Percentiles rank a stretch among this genome's conserved stretches.
Evolutionary conservation across 306 rosid species (phyloP).

Genomic region (Mimosa pudica): DNA sequence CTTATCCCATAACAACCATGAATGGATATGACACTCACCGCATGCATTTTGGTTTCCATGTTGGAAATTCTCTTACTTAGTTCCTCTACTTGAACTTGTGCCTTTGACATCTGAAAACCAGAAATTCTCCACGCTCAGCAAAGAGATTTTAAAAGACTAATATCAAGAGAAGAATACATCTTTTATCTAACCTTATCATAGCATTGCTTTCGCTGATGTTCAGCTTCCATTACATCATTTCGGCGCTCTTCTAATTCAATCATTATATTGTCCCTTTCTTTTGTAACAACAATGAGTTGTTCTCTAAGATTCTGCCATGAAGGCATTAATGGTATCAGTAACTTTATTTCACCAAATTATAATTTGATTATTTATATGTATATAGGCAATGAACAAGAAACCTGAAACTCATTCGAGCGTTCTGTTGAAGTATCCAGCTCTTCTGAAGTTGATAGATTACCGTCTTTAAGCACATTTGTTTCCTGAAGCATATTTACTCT

Average conservation of each 20-base stretch:
- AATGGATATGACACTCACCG: slow-evolving; percentile 46
- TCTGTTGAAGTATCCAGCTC: slow-evolving; percentile 40
- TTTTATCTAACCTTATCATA: slow-evolving; percentile 52
- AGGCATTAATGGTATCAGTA: slow-evolving; percentile 31
- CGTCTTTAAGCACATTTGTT: slow-evolving; percentile 33
- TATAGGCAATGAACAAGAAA: slow-evolving; percentile 34
- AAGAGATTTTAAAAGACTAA: background rate
- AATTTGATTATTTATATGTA: slow-evolving; percentile 19
- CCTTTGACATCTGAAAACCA: slow-evolving; percentile 51
- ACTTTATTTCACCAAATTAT: slow-evolving; percentile 14
- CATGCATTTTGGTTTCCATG: slow-evolving; percentile 58
- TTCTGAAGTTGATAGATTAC: slow-evolving; percentile 34
- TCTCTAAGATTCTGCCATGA: slow-evolving; percentile 52
- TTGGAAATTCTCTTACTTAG: slow-evolving; percentile 54
- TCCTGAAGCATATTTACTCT: slow-evolving; percentile 38
- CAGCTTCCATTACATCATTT: slow-evolving; percentile 49
- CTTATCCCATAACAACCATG: background rate
- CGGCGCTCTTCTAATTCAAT: slow-evolving; percentile 57
- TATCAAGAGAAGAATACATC: slow-evolving; percentile 29
- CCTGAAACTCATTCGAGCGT: slow-evolving; percentile 47
- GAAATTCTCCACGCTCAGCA: slow-evolving; percentile 12
- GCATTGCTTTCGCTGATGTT: slow-evolving; percentile 42
- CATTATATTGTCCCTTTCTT: slow-evolving; percentile 61
- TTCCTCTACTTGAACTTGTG: slow-evolving; percentile 58
- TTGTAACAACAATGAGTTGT: slow-evolving; percentile 45